Conservation (phyloP, 2,329 filamentous ascomycete species). For the Westerdykella sp. region DNA sequence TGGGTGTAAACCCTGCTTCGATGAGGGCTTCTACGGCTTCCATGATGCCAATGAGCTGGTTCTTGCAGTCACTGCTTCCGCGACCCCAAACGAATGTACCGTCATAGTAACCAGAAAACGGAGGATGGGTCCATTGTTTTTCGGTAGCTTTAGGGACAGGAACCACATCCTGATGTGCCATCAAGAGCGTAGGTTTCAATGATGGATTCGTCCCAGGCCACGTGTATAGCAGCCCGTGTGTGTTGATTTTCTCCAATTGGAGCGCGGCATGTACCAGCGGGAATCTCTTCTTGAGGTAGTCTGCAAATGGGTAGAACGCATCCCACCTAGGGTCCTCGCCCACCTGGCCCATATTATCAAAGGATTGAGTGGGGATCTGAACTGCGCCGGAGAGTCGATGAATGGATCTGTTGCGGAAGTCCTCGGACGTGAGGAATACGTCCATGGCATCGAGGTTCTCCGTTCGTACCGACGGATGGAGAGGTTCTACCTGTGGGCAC, state of each 20-base stretch:
- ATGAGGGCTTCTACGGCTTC: conserved; percentile 52
- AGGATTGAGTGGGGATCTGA: conserved; percentile 51
- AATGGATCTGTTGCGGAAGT: conserved; percentile 29
- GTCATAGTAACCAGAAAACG: conserved; percentile 53
- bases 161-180: conserved; percentile 61
- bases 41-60: conserved; percentile 52
- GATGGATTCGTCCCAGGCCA: conserved; percentile 48
- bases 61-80: conserved; percentile 57
- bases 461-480: conserved; percentile 18
- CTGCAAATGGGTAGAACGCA: conserved; percentile 51
- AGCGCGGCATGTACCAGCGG: conserved; percentile 39
- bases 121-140: conserved; percentile 55
- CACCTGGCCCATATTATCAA: conserved; percentile 50
- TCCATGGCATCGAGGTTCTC: conserved; percentile 25
- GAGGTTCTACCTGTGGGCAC: conserved; percentile 26
- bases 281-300: conserved; percentile 26
- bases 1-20: conserved; percentile 46
- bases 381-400: conserved; percentile 43
- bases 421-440: conserved; percentile 20
- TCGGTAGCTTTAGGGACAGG: conserved; percentile 47
- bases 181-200: conserved; percentile 53
- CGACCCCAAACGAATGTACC: conserved; percentile 57
- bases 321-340: conserved; percentile 55
- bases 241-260: conserved; percentile 52
- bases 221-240: conserved; percentile 54